Conservation (phyloP, 148 eudicot species). For the Diospyros lotus region DNA sequence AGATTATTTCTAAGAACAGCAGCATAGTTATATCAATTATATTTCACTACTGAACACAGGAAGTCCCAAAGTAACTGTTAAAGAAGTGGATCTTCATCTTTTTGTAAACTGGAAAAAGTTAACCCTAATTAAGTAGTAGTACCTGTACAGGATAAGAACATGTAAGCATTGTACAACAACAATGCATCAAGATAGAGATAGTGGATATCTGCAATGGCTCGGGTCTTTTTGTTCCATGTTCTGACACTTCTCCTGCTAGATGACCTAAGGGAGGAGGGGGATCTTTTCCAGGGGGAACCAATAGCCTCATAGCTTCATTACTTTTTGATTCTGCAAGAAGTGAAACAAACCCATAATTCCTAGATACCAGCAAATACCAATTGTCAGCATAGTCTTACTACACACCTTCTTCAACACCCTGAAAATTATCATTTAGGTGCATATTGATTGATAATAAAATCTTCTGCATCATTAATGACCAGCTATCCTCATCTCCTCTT, state of each 20-base stretch:
- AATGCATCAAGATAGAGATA: conserved; percentile 52
- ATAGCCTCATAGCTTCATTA: conserved; percentile 41
- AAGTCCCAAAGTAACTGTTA: not conserved
- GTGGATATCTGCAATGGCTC: conserved; percentile 46
- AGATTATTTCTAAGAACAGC: not conserved
- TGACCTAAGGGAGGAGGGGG: conserved; percentile 71
- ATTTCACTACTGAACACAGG: not conserved
- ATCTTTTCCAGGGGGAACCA: conserved; percentile 74
- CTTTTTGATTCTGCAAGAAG: conserved; percentile 49
- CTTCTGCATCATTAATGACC: conserved; percentile 84
- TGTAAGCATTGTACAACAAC: conserved; percentile 69
- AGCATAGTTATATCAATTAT: not conserved
- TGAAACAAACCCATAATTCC: conserved; percentile 9
- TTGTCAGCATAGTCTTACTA: not conserved
- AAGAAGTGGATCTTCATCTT: conserved; percentile 3
- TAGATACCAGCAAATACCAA: conserved; percentile 4
- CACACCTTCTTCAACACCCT: conserved; percentile 88
- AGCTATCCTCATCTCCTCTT: conserved; percentile 80
- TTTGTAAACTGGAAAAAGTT: not conserved
- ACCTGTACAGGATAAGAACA: conserved; percentile 77
- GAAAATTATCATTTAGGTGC: conserved; percentile 67
- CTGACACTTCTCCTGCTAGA: conserved; percentile 27
- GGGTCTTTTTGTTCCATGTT: conserved; percentile 37
- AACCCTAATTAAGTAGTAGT: not conserved
- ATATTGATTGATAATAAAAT: conserved; percentile 45